Evolutionary conservation across 2,329 filamentous ascomycete species (phyloP), one percentile per base, ranked within the genome.

Genomic region (Hortaea werneckii): DNA sequence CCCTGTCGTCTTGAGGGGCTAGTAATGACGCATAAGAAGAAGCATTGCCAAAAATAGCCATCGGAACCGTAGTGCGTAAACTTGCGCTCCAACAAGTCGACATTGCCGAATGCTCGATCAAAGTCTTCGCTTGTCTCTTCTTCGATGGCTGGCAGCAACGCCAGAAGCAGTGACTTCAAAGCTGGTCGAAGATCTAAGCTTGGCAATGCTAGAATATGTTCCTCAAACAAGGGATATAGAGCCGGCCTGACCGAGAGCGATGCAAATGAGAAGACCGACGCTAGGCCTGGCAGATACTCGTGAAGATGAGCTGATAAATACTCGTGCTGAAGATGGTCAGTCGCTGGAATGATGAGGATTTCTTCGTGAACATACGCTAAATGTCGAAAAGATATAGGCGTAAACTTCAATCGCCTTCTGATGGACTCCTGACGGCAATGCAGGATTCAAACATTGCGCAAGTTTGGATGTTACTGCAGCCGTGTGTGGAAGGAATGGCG

Each of bases 61-160:
- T 65, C 61, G 10, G 26, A 58, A 9, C 53, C 50, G 41, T 75
- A 40, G 71, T 77, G 62, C 67, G 78, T 53, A 56, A 88, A 77
- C 41, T 78, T 76, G 48, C 75, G 67, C 58, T 89, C 87, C 62
- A 96, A 80, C 46, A 77, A 80, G 56, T 92, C 83, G 40, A 96
- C 64, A 7, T 95, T 78, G 47, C 77, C 78, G 46, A 95, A 65
- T 1, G 89, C 94, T 44, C 85, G 78, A 51, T 96, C 90, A 64
- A 96, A 98, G 62, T 98, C 94, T 62, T 98, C 92, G 54, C 89
- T 94, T 6, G 87, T 94, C 64, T 96, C 92, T 54, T 98, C 92
- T 65, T 98, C 92, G 2, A 98, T 68, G 0, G 89, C 92, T 0
- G 92, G 92, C 3, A 98, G 71, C 29, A 98, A 72, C n/a, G 87